Evolutionary conservation across 192 early-diverging fungal genomes (phyloP).

Genomic region (Backusella liffmaniae): DNA sequence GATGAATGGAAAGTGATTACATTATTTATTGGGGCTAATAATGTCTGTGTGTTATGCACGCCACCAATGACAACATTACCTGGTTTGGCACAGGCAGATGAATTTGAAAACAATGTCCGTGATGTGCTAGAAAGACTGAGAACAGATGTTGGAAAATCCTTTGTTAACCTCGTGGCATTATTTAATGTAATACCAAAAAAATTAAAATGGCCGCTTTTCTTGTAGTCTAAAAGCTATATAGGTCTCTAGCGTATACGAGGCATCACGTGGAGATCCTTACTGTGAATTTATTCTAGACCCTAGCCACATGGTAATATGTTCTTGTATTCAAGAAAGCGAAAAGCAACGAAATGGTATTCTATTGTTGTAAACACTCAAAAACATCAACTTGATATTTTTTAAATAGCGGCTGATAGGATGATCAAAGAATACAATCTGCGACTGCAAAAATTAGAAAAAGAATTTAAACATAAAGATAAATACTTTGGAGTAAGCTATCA

Average conservation of each 20-base stretch:
- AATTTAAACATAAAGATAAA: constrained; percentile 19
- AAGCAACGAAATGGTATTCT: constrained; percentile 39
- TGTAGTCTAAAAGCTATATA: constrained; percentile 3
- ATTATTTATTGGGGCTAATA: constrained; percentile 57
- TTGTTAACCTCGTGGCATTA: constrained; percentile 53
- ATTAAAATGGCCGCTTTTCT: neutral
- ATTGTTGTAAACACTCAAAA: neutral
- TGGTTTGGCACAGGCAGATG: constrained; percentile 41
- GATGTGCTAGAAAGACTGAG: constrained; percentile 34
- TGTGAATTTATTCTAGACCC: constrained; percentile 51
- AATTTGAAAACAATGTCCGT: constrained; percentile 41
- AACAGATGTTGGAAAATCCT: constrained; percentile 39
- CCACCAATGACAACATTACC: constrained; percentile 27
- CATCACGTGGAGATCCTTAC: constrained; percentile 48
- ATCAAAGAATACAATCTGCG: constrained; percentile 33
- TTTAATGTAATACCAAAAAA: constrained; percentile 42
- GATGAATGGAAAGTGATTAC: constrained; percentile 54
- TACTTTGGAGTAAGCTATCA: constrained; percentile 44
- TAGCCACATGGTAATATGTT: constrained; percentile 43
- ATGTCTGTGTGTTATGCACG: constrained; percentile 47
- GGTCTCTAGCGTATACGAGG: constrained; percentile 49
- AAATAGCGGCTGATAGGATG: constrained; percentile 31
- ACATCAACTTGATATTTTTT: neutral
- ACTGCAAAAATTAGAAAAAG: constrained; percentile 28
- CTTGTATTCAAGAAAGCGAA: constrained; percentile 41